These are phyloP conservation scores for Penicillium odoratum DNA, from an alignment of 495 filamentous ascomycete genomes.

Conservation along the genomic window DNA sequence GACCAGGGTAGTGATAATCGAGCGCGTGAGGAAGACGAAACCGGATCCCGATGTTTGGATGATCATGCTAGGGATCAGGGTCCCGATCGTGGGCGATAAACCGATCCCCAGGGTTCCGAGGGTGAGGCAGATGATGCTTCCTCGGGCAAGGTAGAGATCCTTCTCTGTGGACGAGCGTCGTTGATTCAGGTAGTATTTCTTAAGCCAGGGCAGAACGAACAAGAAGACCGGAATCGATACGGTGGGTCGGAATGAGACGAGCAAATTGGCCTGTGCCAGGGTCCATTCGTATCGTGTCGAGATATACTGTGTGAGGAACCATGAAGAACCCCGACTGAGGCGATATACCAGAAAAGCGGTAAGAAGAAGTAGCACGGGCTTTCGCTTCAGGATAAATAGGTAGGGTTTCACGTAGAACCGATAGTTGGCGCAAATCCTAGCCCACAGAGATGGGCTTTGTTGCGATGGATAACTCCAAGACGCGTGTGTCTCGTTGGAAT, in stretches of 20 bases:
- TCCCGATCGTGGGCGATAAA: constrained; percentile 39
- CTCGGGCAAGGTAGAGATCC: constrained; percentile 53
- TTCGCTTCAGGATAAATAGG: constrained; percentile 47
- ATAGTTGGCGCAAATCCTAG: constrained; percentile 17
- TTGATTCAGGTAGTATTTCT: constrained; percentile 17
- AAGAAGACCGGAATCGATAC: constrained; percentile 54
- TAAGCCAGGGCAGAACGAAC: constrained; percentile 45
- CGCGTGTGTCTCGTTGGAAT: constrained; percentile 13
- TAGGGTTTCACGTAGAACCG: constrained; percentile 37
- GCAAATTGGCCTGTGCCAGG: constrained; percentile 54
- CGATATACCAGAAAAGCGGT: constrained; percentile 53
- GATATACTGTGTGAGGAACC: constrained; percentile 57
- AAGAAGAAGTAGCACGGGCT: constrained; percentile 47
- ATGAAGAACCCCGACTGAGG: constrained; percentile 49
- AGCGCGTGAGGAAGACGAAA: constrained; percentile 46
- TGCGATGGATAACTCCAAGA: constrained; percentile 26
- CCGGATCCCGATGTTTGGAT: constrained; percentile 52
- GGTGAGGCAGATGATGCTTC: constrained; percentile 46
- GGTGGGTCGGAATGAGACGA: constrained; percentile 50
- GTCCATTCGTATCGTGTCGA: constrained; percentile 57
- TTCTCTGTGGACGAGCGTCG: constrained; percentile 37
- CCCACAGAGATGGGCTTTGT: constrained; percentile 17
- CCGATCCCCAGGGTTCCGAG: constrained; percentile 50
- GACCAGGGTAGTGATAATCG: constrained; percentile 54
- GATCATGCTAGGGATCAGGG: constrained; percentile 45